Base-by-base conservation (phyloP, 768 basidiomycete species). In the Hebeloma cylindrosporum region DNA sequence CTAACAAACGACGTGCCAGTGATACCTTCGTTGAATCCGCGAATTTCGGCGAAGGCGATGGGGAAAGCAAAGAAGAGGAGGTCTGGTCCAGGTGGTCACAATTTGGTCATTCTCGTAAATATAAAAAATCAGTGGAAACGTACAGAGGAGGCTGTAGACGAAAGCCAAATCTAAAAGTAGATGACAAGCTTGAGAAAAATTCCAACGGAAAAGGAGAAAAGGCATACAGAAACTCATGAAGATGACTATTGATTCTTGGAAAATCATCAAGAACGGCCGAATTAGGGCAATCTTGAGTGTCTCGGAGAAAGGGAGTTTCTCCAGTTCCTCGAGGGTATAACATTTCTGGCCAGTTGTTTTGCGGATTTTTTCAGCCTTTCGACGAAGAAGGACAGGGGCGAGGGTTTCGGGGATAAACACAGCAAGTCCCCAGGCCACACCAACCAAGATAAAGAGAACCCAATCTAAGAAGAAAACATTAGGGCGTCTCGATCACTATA, bases 401-500 rank as follows among this genome's bases (percentile, higher is more conserved):
- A 77, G 73, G 1, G 75, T 77, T 57, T 80, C 77, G 11, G 75
- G 74, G n/a, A 76, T 69, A 50, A 75, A 62, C 34, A 75, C 50
- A 3, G 69, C 63, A 29, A 72, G 52, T 38, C 63, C 23, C 51
- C 65, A 68, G 39, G 65, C 66, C 17, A 64, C 50, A 5, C 63
- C 67, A 7, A 66, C 58, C 47, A 74, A 68, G 54, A 74, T 70
- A 48, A 74, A 69, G 26, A 72, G 65, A 51, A 74, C 67, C 71
- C 74, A 75, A 52, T 73, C 65, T 66, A 17, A 26, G 17, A 4
- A 25, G 30, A 22, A 14, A 20, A 17, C 10, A 14, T 16, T 14
- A 16, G 17, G 6, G 14, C 17, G 3, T n/a, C 13, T 9, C 28
- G 4, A 22, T 27, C n/a, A 30, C 10, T 3, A 40, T 9, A 14